Conservation (phyloP, 2,329 filamentous ascomycete species). For the Diaporthe eres region DNA sequence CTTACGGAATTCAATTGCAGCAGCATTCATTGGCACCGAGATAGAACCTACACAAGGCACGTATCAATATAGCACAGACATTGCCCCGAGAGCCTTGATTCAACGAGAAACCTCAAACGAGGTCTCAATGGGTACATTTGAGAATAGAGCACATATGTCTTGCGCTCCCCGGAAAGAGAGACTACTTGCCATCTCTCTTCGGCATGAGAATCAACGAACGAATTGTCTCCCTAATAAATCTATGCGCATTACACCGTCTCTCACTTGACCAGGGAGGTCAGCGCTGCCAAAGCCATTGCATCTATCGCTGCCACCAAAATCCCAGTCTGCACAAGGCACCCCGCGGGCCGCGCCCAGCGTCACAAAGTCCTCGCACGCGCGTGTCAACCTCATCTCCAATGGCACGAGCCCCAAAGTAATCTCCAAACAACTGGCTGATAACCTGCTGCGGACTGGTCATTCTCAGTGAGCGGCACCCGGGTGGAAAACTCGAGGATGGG, state of each 20-base stretch:
- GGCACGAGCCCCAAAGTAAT: neutral
- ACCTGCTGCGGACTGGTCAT: neutral
- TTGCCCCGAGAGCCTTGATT: too few relatives aligned
- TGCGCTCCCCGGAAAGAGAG: neutral
- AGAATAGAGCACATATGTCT: neutral
- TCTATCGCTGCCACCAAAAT: neutral
- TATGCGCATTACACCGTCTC: neutral
- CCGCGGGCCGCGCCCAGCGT: neutral
- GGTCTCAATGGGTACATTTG: neutral
- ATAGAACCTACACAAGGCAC: neutral
- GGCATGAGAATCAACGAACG: neutral
- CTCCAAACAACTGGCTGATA: neutral
- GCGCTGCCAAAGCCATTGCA: neutral
- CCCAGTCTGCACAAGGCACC: neutral
- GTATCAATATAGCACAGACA: neutral
- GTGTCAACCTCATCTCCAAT: neutral
- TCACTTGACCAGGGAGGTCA: neutral
- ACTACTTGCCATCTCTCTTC: neutral
- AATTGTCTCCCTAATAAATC: neutral
- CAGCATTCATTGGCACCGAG: slow-evolving; percentile 8
- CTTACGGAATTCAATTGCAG: slow-evolving; percentile 33
- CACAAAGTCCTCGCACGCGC: neutral
- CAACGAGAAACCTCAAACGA: neutral
- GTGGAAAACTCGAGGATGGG: too few relatives aligned
- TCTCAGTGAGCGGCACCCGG: neutral